phyloP scores from a whole-genome alignment of 805 yeast genomes.

The Candida railenensis region DNA sequence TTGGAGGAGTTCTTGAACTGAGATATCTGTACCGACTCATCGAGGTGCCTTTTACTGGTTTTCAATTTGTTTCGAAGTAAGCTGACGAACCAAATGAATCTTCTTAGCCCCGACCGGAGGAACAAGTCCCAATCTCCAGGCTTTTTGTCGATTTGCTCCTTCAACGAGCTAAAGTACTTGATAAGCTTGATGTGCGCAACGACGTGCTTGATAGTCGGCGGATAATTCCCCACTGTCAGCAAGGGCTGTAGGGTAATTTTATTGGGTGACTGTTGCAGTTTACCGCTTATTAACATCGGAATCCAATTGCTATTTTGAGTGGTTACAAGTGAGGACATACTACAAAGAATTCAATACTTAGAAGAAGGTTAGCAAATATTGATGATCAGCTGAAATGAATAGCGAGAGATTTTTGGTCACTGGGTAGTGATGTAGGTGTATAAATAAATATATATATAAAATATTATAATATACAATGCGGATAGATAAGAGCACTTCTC shows the following conservation, averaged over 20 bases:
- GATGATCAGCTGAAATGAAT: too few species aligned
- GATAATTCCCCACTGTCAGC: not conserved
- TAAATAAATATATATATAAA: too few species aligned
- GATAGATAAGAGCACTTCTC: too few species aligned
- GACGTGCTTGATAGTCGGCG: slow-evolving; percentile 1
- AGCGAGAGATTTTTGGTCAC: not conserved
- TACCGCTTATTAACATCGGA: not conserved
- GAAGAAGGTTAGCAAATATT: too few species aligned
- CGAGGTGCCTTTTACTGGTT: not conserved
- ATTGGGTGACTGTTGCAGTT: not conserved
- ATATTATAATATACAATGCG: too few species aligned
- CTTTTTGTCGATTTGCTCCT: not conserved
- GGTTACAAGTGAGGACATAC: not conserved
- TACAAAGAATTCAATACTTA: not conserved
- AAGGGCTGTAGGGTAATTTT: not conserved
- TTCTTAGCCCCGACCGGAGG: not conserved
- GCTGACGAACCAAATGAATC: slow-evolving; percentile 4
- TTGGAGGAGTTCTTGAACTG: not conserved
- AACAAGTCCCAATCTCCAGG: slow-evolving; percentile 2
- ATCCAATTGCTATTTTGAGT: not conserved
- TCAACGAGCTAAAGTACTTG: not conserved
- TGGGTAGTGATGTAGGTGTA: not conserved
- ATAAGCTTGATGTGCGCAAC: slow-evolving; percentile 5
- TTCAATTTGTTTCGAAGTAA: slow-evolving; percentile 3
- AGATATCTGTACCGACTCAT: slow-evolving; percentile 2